These are phyloP conservation scores for Paraphaeosphaeria sporulosa DNA, from an alignment of 2,329 filamentous ascomycete species.

Conservation along the genomic window DNA sequence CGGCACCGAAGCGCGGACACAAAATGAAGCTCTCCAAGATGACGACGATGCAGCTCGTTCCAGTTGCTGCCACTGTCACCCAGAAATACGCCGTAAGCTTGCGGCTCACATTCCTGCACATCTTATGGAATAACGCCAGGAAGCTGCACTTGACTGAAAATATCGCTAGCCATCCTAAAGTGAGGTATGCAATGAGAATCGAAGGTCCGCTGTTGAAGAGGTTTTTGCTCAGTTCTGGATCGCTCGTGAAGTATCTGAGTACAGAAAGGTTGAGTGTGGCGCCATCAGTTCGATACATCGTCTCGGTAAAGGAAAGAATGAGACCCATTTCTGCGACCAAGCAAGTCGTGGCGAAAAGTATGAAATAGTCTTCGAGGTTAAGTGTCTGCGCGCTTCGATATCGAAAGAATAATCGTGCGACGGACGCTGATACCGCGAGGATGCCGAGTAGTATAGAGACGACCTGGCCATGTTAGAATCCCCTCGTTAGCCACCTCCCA, in stretches of 20 bases:
- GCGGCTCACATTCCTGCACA: conserved; percentile 18
- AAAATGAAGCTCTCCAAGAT: conserved; percentile 17
- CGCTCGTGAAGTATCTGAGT: neutral
- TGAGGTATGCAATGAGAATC: conserved; percentile 12
- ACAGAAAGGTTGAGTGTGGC: conserved; percentile 13
- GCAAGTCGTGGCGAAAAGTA: conserved; percentile 21
- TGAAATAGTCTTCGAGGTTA: conserved; percentile 18
- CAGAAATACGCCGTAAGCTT: conserved; percentile 20
- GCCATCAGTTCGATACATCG: conserved; percentile 18
- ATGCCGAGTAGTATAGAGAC: conserved; percentile 12
- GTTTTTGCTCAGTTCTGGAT: neutral
- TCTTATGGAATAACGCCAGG: conserved; percentile 19
- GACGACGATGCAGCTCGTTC: conserved; percentile 9
- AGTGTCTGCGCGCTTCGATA: conserved; percentile 15
- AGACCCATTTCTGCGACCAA: conserved; percentile 17
- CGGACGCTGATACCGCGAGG: conserved; percentile 17
- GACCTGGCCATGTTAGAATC: conserved; percentile 11
- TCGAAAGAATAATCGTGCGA: conserved; percentile 17
- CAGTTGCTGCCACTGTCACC: conserved; percentile 16
- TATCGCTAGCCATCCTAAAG: conserved; percentile 17
- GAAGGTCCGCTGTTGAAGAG: conserved; percentile 1
- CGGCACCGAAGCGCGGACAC: conserved; percentile 17
- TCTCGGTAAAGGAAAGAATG: conserved; percentile 14
- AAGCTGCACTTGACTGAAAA: conserved; percentile 21
- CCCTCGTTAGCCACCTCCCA: too few relatives aligned